phyloP scores from a whole-genome alignment of 2,329 filamentous ascomycete species.

The Pestalotiopsis sp. region DNA sequence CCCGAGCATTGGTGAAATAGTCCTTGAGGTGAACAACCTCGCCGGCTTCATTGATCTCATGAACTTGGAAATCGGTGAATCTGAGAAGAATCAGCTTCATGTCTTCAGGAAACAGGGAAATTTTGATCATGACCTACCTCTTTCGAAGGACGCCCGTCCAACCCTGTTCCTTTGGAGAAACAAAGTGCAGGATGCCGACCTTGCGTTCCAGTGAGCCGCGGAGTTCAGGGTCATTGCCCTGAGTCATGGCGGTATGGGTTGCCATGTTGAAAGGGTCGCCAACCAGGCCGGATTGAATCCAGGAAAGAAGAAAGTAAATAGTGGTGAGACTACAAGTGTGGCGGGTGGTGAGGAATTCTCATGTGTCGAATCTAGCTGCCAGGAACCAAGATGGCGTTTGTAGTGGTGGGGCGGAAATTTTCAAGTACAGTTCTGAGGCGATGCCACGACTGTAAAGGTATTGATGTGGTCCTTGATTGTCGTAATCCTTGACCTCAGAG shows the following conservation, averaged over 20 bases:
- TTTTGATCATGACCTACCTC: slow-evolving; percentile 35
- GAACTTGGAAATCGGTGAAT: slow-evolving; percentile 91
- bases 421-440: background rate
- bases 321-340: background rate
- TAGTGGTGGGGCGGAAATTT: background rate
- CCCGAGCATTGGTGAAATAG: slow-evolving; percentile 36
- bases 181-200: slow-evolving; percentile 45
- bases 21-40: slow-evolving; percentile 72
- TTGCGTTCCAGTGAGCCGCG: slow-evolving; percentile 31
- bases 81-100: slow-evolving; percentile 40
- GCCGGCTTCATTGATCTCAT: slow-evolving; percentile 80
- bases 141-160: slow-evolving; percentile 48
- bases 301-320: background rate
- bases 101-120: background rate
- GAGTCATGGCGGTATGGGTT: slow-evolving; percentile 37
- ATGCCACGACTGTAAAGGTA: background rate
- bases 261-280: slow-evolving; percentile 25
- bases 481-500: too few species aligned
- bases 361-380: background rate
- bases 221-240: slow-evolving; percentile 33
- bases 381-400: background rate
- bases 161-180: slow-evolving; percentile 39
- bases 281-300: background rate
- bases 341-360: too few species aligned
- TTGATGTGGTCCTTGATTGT: background rate